These are phyloP conservation scores for Colletotrichum caudatum DNA, from an alignment of 2,329 filamentous ascomycete species.

Conservation along the genomic window DNA sequence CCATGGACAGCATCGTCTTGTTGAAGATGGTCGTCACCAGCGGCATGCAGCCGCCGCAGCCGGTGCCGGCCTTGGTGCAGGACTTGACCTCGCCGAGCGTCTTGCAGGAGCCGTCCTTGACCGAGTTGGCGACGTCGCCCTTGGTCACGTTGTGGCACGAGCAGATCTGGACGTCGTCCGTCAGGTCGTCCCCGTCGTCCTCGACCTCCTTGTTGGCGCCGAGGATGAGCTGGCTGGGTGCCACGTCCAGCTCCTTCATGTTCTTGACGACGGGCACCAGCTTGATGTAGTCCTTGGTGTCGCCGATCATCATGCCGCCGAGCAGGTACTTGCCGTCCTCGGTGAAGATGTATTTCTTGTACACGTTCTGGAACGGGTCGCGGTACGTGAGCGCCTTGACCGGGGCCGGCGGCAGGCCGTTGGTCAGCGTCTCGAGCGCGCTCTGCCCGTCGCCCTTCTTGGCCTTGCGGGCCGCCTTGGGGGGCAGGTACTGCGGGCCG, in stretches of 20 bases:
- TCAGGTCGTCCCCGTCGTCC: constrained; percentile 80
- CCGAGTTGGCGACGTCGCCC: constrained; percentile 76
- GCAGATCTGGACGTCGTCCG: constrained; percentile 89
- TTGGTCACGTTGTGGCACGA: constrained; percentile 95
- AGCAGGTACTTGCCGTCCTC: constrained; percentile 89
- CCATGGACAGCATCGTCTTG: constrained; percentile 86
- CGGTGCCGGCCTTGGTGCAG: constrained; percentile 92
- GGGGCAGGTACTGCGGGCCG: constrained; percentile 80
- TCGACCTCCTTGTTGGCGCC: constrained; percentile 80
- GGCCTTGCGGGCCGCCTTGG: constrained; percentile 59
- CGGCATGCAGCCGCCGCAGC: constrained; percentile 91
- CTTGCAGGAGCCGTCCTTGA: constrained; percentile 85
- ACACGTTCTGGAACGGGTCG: constrained; percentile 87
- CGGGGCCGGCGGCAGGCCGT: constrained; percentile 66
- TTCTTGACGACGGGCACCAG: constrained; percentile 88
- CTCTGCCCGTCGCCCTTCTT: constrained; percentile 52
- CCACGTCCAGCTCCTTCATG: constrained; percentile 81
- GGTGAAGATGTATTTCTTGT: constrained; percentile 95
- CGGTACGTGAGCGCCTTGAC: constrained; percentile 91
- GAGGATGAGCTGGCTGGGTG: constrained; percentile 85
- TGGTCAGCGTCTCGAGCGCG: constrained; percentile 62
- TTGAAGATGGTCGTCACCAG: constrained; percentile 92
- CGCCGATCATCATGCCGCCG: constrained; percentile 98
- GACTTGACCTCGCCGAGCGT: constrained; percentile 85
- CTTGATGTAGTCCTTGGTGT: constrained; percentile 91